Conservation (phyloP, 2,329 filamentous ascomycete genomes). For the Penicillium vulpinum region DNA sequence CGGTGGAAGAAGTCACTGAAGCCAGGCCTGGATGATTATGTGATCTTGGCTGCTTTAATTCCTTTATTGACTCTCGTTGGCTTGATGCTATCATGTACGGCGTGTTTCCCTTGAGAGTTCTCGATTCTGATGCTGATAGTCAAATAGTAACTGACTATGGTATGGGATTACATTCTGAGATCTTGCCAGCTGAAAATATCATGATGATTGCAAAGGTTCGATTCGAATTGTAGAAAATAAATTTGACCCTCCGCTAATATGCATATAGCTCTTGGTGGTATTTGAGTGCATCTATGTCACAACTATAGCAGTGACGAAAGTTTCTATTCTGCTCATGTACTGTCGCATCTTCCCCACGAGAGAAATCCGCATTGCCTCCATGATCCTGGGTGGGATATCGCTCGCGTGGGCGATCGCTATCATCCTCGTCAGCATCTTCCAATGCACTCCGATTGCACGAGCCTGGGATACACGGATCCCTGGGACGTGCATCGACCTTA, state of each 20-base stretch:
- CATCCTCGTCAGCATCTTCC: conserved; percentile 54
- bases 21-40: conserved; percentile 7
- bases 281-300: conserved; percentile 42
- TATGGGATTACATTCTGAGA: conserved; percentile 11
- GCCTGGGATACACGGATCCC: conserved; percentile 50
- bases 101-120: not conserved
- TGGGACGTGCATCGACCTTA: conserved; percentile 52
- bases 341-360: conserved; percentile 53
- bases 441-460: conserved; percentile 54
- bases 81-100: conserved; percentile 7
- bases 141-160: conserved; percentile 14
- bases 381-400: conserved; percentile 45
- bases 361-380: conserved; percentile 47
- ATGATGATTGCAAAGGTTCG: conserved; percentile 13
- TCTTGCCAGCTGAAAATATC: not conserved
- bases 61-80: conserved; percentile 6
- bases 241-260: not conserved
- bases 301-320: conserved; percentile 53
- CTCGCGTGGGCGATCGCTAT: conserved; percentile 52
- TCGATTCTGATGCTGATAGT: not conserved
- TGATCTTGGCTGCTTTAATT: conserved; percentile 8
- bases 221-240: not conserved
- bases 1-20: conserved; percentile 8
- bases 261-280: conserved; percentile 45
- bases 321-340: conserved; percentile 55